A percentile compares a stretch with the other conserved stretches of the same genome.
Evolutionary conservation across 176 grass and related monocot species (phyloP).

Genomic region (Puccinellia tenuiflora): DNA sequence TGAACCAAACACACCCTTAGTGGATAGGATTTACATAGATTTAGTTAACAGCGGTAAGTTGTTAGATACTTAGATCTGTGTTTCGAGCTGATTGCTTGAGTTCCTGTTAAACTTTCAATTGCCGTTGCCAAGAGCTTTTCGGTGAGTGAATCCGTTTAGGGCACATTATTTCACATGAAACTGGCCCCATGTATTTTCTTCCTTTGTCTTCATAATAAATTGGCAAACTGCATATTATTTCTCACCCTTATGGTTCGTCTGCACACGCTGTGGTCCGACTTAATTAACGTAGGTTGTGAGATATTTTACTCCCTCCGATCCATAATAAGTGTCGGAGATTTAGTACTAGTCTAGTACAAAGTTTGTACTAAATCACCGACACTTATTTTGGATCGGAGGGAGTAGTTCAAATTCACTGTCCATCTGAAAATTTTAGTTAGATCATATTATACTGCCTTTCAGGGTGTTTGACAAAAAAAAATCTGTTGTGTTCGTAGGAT

Average conservation of each 20-base stretch:
- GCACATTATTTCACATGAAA: neutral
- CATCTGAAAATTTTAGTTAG: neutral
- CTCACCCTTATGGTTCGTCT: neutral
- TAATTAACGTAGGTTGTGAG: neutral
- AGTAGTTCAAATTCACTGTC: neutral
- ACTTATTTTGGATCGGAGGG: too few species aligned
- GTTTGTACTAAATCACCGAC: too few species aligned
- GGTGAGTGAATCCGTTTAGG: neutral
- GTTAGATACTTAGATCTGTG: neutral
- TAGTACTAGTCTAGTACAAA: too few species aligned
- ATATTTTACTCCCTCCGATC: too few species aligned
- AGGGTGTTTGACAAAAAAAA: neutral
- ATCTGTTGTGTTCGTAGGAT: neutral
- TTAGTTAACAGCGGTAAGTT: neutral
- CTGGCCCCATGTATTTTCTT: neutral
- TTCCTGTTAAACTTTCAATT: neutral
- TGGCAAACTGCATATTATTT: neutral
- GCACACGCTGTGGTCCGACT: neutral
- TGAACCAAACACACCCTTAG: too few species aligned
- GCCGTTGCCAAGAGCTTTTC: neutral
- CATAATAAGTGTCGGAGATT: too few species aligned
- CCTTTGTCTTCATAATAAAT: neutral
- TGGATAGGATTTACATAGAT: neutral
- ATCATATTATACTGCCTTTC: neutral
- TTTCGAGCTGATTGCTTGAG: constrained; percentile 4